A percentile compares a stretch with the other conserved stretches of the same genome.
These are phyloP conservation scores for Theobroma grandiflorum DNA, from an alignment of 441 rosid species.

Conservation along the genomic window DNA sequence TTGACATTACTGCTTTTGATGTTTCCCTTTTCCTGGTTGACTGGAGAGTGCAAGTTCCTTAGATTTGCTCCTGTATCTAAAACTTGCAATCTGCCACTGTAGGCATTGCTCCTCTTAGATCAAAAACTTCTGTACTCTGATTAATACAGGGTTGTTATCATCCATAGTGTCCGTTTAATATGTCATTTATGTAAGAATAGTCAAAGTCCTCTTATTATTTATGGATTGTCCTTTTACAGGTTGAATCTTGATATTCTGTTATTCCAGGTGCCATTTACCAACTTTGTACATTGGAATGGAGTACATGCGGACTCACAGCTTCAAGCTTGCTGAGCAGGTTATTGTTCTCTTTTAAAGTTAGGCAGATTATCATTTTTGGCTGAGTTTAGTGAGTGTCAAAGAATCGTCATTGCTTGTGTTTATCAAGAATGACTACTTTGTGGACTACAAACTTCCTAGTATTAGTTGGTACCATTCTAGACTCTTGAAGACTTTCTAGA, in stretches of 20 bases:
- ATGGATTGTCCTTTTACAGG: slow-evolving; percentile 65
- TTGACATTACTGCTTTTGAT: background rate
- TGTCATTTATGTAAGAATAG: slow-evolving; percentile 26
- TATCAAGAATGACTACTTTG: background rate
- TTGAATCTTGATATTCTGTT: slow-evolving; percentile 81
- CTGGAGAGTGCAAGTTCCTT: background rate
- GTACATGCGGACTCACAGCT: slow-evolving; percentile 97
- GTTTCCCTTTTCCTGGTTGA: background rate
- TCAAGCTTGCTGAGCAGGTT: slow-evolving; percentile 98
- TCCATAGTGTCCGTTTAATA: background rate
- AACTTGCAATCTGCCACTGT: background rate
- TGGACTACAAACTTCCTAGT: background rate
- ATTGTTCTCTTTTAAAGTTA: slow-evolving; percentile 18
- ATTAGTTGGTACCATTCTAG: background rate
- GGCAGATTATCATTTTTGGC: slow-evolving; percentile 7
- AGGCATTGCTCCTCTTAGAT: background rate
- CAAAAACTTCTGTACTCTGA: background rate
- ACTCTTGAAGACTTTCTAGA: background rate
- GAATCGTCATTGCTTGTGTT: slow-evolving; percentile 1
- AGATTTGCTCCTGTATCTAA: slow-evolving; percentile 8
- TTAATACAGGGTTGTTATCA: background rate
- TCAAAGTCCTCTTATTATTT: slow-evolving; percentile 56
- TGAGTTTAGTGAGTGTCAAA: background rate
- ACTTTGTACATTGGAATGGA: slow-evolving; percentile 99
- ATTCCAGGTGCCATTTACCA: slow-evolving; percentile 98